phyloP scores from a whole-genome alignment of 306 rosid species.

The Gastrolobium bilobum region DNA sequence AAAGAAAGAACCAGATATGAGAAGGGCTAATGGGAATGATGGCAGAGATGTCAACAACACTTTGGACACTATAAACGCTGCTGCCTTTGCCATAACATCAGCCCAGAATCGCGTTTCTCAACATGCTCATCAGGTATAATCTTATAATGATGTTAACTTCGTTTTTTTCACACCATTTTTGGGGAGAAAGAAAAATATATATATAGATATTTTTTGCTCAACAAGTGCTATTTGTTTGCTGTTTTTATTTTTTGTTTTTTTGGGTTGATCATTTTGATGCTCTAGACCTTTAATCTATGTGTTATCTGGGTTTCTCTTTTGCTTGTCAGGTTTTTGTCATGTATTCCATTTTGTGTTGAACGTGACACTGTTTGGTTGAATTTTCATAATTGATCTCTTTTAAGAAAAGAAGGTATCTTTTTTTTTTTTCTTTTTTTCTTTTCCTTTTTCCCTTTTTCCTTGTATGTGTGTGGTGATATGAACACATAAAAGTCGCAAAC shows the following conservation, averaged over 20 bases:
- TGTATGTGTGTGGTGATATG: not conserved
- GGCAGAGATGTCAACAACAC: constrained; percentile 60
- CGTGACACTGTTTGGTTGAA: constrained; percentile 33
- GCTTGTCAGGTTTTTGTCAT: not conserved
- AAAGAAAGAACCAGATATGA: constrained; percentile 53
- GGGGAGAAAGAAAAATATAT: not conserved
- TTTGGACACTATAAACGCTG: constrained; percentile 89
- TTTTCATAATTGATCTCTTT: constrained; percentile 39
- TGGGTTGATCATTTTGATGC: constrained; percentile 11
- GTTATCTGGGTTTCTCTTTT: not conserved
- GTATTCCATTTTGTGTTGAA: constrained; percentile 1
- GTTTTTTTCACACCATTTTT: constrained; percentile 27
- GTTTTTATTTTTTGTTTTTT: not conserved
- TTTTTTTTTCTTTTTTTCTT: not conserved
- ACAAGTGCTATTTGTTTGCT: no score
- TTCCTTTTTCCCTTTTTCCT: not conserved
- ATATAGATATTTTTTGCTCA: not conserved
- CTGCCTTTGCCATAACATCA: constrained; percentile 84
- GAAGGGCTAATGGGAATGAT: constrained; percentile 60
- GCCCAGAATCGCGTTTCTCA: constrained; percentile 72
- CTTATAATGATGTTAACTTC: not conserved
- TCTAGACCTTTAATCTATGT: constrained; percentile 1
- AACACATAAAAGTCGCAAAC: constrained; percentile 36
- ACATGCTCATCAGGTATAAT: constrained; percentile 67
- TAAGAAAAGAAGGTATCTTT: constrained; percentile 36